These are phyloP conservation scores for Fraxinus sp. DNA, from an alignment of 305 asterid genomes.

Conservation along the genomic window DNA sequence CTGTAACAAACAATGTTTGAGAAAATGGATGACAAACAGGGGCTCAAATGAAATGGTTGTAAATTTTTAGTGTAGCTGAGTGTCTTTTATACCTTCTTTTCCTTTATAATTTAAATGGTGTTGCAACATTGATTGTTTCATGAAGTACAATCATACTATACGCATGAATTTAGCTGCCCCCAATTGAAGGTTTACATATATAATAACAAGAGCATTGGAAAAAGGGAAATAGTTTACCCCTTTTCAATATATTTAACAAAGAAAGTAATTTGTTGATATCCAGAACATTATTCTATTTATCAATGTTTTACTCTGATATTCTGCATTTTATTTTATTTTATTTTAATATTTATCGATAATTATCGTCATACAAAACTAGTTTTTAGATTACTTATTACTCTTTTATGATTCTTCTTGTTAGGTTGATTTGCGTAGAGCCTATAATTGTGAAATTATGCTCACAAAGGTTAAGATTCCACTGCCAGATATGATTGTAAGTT, in stretches of 20 bases:
- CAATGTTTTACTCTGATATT: constrained; percentile 1
- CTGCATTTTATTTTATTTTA: not conserved
- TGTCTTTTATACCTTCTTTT: not conserved
- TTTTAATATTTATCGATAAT: constrained; percentile 12
- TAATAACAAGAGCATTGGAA: not conserved
- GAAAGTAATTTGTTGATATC: constrained; percentile 11
- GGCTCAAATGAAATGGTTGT: not conserved
- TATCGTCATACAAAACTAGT: constrained; percentile 1
- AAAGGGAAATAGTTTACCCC: not conserved
- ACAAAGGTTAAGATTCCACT: constrained; percentile 89
- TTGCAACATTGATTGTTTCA: not conserved
- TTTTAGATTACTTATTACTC: constrained; percentile 15
- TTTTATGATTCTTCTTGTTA: constrained; percentile 35
- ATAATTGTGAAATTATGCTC: constrained; percentile 98
- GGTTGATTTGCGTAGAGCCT: constrained; percentile 95
- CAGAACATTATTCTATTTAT: not conserved
- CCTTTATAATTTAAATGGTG: not conserved
- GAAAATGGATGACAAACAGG: too few species aligned
- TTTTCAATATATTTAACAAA: not conserved
- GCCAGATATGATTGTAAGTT: constrained; percentile 93
- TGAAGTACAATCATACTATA: not conserved
- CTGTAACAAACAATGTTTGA: too few species aligned
- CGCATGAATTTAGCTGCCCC: constrained; percentile 1
- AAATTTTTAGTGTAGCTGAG: not conserved
- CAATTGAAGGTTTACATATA: not conserved